Conservation (phyloP, 2,329 filamentous ascomycete genomes). For the Akanthomyces muscarius region DNA sequence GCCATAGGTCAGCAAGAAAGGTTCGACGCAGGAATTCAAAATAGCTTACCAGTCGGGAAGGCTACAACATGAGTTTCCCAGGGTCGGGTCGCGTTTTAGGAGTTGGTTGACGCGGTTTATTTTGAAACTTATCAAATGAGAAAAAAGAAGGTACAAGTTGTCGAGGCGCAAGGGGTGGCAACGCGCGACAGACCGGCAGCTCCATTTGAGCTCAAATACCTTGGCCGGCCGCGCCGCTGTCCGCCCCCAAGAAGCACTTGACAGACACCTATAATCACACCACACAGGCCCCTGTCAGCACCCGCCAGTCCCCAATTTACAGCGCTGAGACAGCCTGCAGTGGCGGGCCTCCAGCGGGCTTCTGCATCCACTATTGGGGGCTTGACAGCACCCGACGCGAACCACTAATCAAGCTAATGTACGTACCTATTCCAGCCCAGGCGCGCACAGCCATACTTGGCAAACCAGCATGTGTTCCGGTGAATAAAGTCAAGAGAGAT, state of each 20-base stretch:
- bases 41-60: background rate
- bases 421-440: background rate
- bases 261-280: background rate
- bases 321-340: background rate
- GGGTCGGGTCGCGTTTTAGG: constrained; percentile 8
- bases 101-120: constrained; percentile 13
- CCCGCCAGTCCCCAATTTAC: background rate
- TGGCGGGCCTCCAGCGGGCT: background rate
- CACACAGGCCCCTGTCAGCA: background rate
- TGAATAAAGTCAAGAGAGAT: too few species aligned
- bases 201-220: constrained; percentile 1
- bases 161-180: constrained; percentile 14
- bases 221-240: background rate
- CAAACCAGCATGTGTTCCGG: background rate
- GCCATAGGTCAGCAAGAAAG: background rate
- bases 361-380: background rate
- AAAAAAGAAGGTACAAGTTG: constrained; percentile 4
- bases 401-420: background rate
- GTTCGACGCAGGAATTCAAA: background rate
- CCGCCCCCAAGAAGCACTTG: background rate
- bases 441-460: constrained; percentile 7
- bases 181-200: constrained; percentile 1
- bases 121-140: background rate
- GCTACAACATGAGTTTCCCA: background rate
- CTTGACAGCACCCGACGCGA: background rate